Base-by-base conservation (phyloP, 164 flowering plant species). In the Stephania yunnanensis region DNA sequence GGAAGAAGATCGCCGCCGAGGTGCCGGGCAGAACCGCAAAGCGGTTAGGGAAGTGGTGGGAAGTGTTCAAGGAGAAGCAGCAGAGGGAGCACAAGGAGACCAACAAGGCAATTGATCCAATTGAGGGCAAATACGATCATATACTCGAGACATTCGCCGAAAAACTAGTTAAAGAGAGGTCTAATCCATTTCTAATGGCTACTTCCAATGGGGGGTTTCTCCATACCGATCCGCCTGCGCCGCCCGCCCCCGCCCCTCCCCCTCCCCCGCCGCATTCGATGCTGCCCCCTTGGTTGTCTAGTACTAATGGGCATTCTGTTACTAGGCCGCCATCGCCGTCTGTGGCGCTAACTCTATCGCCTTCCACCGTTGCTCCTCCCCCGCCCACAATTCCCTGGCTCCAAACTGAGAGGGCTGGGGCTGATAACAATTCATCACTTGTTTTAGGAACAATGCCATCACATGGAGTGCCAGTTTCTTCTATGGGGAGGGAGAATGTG, bases 31-130 rank as follows among this genome's bases (percentile, higher is more conserved):
- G 97, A 10, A 94, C 97, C 12, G 96, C 97, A 5, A 92, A 94
- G 83, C 83, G 98, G 73, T 76, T 94, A 7, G 98, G 98, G 22
- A 92, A 92, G 90, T 92, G 97, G 97, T 94, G 98, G 98, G 98
- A 94, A 78, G 98, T 91, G 67, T 92, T 89, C 77, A 93, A 93
- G 80, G 94, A 91, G 85, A 92, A 90, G 80, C 97, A 91, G 66
- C 89, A 86, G 74, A 84, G 91, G 69, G 90, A 91, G 73, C 87
- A 85, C 22, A 86, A 89, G 78, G 88, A 87, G 71, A 80, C 69
- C 36, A 76, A 71, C 46, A 86, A 81, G 78, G 68, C 80, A 12
- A 65, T 80, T 19, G 90, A 87, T 7, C 87, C 92, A 1, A 73
- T 86, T 70, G 92, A 88, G 55, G 88, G 90, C 10, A 92, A 89